These are phyloP conservation scores for Lathyrus oleraceus DNA, from an alignment of 306 rosid genomes.

Conservation along the genomic window DNA sequence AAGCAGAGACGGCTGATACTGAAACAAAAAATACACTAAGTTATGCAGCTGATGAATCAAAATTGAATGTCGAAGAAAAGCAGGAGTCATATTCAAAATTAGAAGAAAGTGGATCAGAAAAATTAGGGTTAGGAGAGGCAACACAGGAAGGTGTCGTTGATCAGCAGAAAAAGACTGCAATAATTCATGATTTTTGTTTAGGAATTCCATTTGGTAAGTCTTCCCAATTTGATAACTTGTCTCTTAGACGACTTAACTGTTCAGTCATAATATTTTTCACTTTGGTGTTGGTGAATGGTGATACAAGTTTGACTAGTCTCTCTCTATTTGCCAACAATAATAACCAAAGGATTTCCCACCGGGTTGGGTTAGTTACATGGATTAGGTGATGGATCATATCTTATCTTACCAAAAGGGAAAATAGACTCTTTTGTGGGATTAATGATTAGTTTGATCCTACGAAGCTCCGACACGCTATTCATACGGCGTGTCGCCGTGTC, in stretches of 20 bases:
- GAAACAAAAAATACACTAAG: conserved; percentile 46
- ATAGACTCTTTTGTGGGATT: background rate
- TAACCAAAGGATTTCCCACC: background rate
- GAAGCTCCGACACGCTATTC: no score
- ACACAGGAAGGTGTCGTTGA: conserved; percentile 31
- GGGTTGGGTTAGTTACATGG: background rate
- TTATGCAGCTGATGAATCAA: conserved; percentile 45
- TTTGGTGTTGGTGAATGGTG: conserved; percentile 22
- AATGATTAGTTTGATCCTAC: no score
- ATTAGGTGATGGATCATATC: background rate
- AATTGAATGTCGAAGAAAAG: conserved; percentile 44
- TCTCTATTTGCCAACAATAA: conserved; percentile 6
- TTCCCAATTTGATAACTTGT: conserved; percentile 31
- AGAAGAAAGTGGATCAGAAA: conserved; percentile 41
- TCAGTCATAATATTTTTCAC: conserved; percentile 6
- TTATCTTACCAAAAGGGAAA: background rate
- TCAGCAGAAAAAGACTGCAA: conserved; percentile 57
- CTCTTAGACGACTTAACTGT: no score
- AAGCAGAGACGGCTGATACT: conserved; percentile 46
- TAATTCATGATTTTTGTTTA: conserved; percentile 93
- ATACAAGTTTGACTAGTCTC: conserved; percentile 14
- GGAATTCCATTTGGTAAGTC: conserved; percentile 92
- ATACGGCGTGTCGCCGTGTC: no score
- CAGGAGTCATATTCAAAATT: conserved; percentile 39
- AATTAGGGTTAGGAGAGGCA: conserved; percentile 39